A percentile compares a stretch with the other conserved stretches of the same genome.
Conservation (phyloP, 225 moss, liverwort and hornwort species). For the Pleurozium schreberi region DNA sequence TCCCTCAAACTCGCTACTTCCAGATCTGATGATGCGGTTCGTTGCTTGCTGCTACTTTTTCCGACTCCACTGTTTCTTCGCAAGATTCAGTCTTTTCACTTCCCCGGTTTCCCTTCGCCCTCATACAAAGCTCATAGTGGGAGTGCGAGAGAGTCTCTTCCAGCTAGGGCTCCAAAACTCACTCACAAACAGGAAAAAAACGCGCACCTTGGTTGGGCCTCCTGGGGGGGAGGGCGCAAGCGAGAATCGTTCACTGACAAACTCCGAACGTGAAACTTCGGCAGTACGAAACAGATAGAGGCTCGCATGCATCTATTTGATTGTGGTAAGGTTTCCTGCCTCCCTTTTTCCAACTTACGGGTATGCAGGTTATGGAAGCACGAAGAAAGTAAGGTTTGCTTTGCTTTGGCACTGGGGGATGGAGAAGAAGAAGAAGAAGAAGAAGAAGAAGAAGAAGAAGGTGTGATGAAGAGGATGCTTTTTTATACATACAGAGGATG, state of each 20-base stretch:
- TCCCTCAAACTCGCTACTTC: neutral
- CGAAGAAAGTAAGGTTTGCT: neutral
- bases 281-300: neutral
- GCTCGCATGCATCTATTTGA: neutral
- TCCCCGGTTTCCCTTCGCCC: neutral
- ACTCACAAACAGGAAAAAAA: neutral
- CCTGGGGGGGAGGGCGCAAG: neutral
- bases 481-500: neutral
- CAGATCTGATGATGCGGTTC: constrained; percentile 17
- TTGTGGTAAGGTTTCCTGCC: neutral
- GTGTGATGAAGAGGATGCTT: neutral
- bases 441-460: neutral
- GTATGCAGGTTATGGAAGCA: neutral
- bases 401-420: neutral
- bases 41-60: neutral
- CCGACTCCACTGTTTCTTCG: neutral
- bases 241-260: neutral
- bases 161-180: neutral
- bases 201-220: neutral
- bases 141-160: neutral
- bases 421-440: neutral
- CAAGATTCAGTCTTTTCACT: neutral
- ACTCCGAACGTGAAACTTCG: neutral
- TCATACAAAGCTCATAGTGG: neutral
- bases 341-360: neutral